Evolutionary conservation across 495 filamentous ascomycete species (phyloP).

Genomic region (Xeromyces bisporus): DNA sequence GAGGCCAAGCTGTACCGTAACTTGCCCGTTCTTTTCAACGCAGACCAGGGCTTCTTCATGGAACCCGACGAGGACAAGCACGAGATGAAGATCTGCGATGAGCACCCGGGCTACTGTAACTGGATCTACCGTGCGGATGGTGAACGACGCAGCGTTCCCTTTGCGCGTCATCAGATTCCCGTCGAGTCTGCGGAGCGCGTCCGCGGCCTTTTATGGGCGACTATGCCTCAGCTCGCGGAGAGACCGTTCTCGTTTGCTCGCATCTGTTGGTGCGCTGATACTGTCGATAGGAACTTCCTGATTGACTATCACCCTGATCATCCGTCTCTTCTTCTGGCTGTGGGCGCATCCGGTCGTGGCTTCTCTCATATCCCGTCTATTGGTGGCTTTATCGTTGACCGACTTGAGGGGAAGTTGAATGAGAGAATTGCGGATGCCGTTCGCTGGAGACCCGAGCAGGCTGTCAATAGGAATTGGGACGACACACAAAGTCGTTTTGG

Average conservation of each 20-base stretch:
- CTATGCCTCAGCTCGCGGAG: slow-evolving; percentile 33
- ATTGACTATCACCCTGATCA: slow-evolving; percentile 28
- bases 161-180: slow-evolving; percentile 33
- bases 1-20: slow-evolving; percentile 26
- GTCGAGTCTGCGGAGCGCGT: slow-evolving; percentile 24
- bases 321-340: slow-evolving; percentile 26
- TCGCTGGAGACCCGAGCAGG: slow-evolving; percentile 35
- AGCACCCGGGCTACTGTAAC: slow-evolving; percentile 39
- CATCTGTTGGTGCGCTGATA: slow-evolving; percentile 40
- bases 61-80: slow-evolving; percentile 33
- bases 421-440: slow-evolving; percentile 21
- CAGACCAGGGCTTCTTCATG: slow-evolving; percentile 38
- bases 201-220: slow-evolving; percentile 27
- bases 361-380: slow-evolving; percentile 33
- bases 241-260: slow-evolving; percentile 31
- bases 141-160: slow-evolving; percentile 22
- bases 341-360: slow-evolving; percentile 34
- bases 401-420: slow-evolving; percentile 26
- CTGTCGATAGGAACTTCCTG: slow-evolving; percentile 31
- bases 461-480: slow-evolving; percentile 29
- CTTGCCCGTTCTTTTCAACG: slow-evolving; percentile 35
- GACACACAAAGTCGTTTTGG: slow-evolving; percentile 32
- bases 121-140: slow-evolving; percentile 11
- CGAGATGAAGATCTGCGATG: slow-evolving; percentile 39
- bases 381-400: slow-evolving; percentile 29